Evolutionary conservation across 1,284 basidiomycete species (phyloP), one percentile per base, ranked within the genome.

Genomic region (Apiotrichum laibachii): DNA sequence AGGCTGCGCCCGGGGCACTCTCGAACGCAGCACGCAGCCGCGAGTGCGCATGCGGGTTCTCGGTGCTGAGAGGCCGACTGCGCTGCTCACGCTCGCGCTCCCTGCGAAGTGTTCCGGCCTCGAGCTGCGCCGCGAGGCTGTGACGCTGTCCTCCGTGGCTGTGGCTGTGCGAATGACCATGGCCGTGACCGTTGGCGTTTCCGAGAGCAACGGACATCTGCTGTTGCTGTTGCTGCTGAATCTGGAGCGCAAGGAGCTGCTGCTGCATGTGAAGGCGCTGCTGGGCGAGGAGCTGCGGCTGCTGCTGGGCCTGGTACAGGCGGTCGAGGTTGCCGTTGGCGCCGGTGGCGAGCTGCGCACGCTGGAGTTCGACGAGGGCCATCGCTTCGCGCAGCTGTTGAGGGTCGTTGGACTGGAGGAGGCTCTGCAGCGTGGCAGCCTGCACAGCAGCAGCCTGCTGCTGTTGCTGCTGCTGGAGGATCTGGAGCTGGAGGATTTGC

Each of bases 11-110:
- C 11, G 64, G 56, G 12, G 63, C 67, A 51, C 60, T 57, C 55
- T 71, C 72, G 46, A 71, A 71, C 15, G 68, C 59, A 1, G 71
- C 66, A 47, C 70, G 61, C 35, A 69, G 33, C 21, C 49, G 35
- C 34, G 49, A 50, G 49, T 50, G 37, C 7, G 12, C 33, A 5
- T 67, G 65, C 12, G 61, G 52, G 43, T 68, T 62, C 45, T 70
- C 62, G 4, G 53, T 56, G 53, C 60, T 63, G 8, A 63, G 46
- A 1, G 56, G 56, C 12, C 50, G 49, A 12, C 42, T 56, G 58
- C 44, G 52, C 40, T 37, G 55, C 46, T 63, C 62, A 22, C 62
- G 59, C 12, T 63, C 61, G 18, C 61, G 48, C 45, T 63, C 62
- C 5, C 62, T 56, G 13, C 62, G 62, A 11, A 63, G 40, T 0